phyloP scores from a whole-genome alignment of 768 basidiomycete species.

The Gymnopilus junonius region DNA sequence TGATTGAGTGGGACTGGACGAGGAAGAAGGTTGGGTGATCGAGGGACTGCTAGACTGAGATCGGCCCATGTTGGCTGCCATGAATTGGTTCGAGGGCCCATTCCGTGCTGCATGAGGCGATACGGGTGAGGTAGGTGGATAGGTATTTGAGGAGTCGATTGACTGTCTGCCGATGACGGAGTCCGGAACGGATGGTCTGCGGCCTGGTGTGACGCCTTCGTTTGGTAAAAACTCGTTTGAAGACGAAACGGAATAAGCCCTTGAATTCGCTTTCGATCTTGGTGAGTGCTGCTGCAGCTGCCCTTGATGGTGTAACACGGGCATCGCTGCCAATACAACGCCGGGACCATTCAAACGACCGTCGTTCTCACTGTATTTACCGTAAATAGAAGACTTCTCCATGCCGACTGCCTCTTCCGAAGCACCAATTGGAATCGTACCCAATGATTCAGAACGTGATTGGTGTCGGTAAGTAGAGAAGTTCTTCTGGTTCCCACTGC shows the following conservation, averaged over 20 bases:
- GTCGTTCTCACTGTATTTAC: conserved; percentile 11
- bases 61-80: conserved; percentile 16
- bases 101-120: conserved; percentile 12
- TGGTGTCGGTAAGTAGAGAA: conserved; percentile 13
- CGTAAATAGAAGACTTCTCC: conserved; percentile 27
- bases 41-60: conserved; percentile 20
- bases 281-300: neutral
- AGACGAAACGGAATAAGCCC: conserved; percentile 15
- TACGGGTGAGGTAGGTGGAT: conserved; percentile 18
- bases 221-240: conserved; percentile 9
- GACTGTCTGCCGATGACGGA: conserved; percentile 20
- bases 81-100: conserved; percentile 4
- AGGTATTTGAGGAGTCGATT: conserved; percentile 32
- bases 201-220: conserved; percentile 3
- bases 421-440: conserved; percentile 22
- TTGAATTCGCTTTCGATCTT: neutral
- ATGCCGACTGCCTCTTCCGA: conserved; percentile 25
- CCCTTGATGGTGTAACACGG: conserved; percentile 23
- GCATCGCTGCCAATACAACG: conserved; percentile 25
- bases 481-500: conserved; percentile 2
- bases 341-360: conserved; percentile 24
- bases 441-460: conserved; percentile 22
- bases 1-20: conserved; percentile 10
- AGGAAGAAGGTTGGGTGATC: conserved; percentile 12
- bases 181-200: conserved; percentile 16